phyloP scores from a whole-genome alignment of 2,329 filamentous ascomycete genomes.

The Tolypocladium amazonense region DNA sequence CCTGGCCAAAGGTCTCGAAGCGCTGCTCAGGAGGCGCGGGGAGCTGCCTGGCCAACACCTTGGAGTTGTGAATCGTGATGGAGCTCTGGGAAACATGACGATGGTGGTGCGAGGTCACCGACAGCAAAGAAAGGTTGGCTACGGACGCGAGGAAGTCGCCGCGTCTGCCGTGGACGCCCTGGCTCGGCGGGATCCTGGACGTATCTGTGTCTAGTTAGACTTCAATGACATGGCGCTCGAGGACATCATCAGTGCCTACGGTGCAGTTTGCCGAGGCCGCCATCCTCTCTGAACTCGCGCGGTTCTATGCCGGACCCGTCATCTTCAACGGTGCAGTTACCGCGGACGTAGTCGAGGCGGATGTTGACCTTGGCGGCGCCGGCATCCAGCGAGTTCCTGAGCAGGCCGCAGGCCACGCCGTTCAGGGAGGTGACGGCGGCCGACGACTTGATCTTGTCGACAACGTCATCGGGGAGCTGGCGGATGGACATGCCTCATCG shows the following conservation, averaged over 20 bases:
- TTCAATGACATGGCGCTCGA: constrained; percentile 2
- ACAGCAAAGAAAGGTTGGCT: constrained; percentile 63
- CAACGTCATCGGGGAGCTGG: constrained; percentile 58
- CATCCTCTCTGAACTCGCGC: constrained; percentile 57
- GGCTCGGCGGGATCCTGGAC: constrained; percentile 51
- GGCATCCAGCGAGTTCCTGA: constrained; percentile 82
- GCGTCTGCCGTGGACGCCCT: constrained; percentile 49
- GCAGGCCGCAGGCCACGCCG: constrained; percentile 57
- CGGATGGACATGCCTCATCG: constrained; percentile 48
- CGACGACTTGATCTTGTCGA: constrained; percentile 76
- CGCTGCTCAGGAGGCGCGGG: constrained; percentile 50
- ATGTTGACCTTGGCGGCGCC: constrained; percentile 57
- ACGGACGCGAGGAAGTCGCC: constrained; percentile 73
- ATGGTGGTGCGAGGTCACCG: constrained; percentile 61
- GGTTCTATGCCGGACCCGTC: constrained; percentile 70
- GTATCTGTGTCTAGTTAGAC: constrained; percentile 47
- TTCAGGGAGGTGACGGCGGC: constrained; percentile 67
- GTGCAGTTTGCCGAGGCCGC: constrained; percentile 63
- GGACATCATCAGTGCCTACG: constrained; percentile 39
- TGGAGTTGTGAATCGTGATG: constrained; percentile 60
- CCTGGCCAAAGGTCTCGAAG: constrained; percentile 47
- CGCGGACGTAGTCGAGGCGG: constrained; percentile 62
- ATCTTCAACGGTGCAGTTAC: constrained; percentile 73
- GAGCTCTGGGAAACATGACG: constrained; percentile 50
- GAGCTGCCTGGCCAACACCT: constrained; percentile 49